Evolutionary conservation across 352 stramenopile species (phyloP).

Genomic region (Plasmopara viticola): DNA sequence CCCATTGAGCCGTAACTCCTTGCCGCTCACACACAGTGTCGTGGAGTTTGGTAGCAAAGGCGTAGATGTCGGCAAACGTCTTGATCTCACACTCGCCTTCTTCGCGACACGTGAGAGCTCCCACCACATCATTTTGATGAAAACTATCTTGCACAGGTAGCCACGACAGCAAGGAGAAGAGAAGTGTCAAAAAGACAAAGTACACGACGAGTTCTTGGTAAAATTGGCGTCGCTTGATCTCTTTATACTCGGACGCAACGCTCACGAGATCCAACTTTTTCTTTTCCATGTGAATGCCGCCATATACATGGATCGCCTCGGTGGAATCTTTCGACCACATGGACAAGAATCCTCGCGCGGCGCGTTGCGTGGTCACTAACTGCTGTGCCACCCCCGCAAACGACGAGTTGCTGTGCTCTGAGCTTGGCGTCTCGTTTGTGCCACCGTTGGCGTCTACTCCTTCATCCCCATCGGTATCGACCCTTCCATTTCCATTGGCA

Average conservation of each 20-base stretch:
- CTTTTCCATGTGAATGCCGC: slow-evolving; percentile 86
- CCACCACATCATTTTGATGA: slow-evolving; percentile 81
- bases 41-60: slow-evolving; percentile 50
- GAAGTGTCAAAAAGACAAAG: slow-evolving; percentile 63
- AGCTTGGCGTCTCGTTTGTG: slow-evolving; percentile 3
- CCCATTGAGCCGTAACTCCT: slow-evolving; percentile 57
- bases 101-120: slow-evolving; percentile 66
- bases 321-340: slow-evolving; percentile 64
- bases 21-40: slow-evolving; percentile 53
- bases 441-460: not conserved
- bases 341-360: slow-evolving; percentile 57
- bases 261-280: slow-evolving; percentile 79
- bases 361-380: slow-evolving; percentile 63
- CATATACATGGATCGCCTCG: slow-evolving; percentile 54
- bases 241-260: slow-evolving; percentile 79
- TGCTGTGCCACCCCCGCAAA: slow-evolving; percentile 75
- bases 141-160: slow-evolving; percentile 78
- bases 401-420: slow-evolving; percentile 35
- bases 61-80: slow-evolving; percentile 72
- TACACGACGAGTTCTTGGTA: slow-evolving; percentile 87
- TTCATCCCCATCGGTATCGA: not conserved
- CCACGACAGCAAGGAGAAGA: slow-evolving; percentile 76
- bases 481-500: not conserved
- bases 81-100: slow-evolving; percentile 77
- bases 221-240: slow-evolving; percentile 82